Conservation (phyloP, 2,329 filamentous ascomycete genomes). For the Colletotrichum gigasporum region DNA sequence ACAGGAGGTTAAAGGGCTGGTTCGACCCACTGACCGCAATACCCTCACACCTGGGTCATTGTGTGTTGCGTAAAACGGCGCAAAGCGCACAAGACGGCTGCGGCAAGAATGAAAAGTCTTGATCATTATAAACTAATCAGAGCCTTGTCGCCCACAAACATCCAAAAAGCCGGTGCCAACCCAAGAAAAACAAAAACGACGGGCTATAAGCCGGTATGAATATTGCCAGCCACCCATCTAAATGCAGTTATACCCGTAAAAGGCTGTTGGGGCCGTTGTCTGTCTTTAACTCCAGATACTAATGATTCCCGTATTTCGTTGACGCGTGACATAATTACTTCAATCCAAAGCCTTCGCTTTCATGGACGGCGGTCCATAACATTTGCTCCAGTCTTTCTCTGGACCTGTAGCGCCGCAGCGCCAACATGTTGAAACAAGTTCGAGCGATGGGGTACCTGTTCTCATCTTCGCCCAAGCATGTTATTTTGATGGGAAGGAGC, state of each 20-base stretch:
- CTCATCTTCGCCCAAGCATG: conserved; percentile 78
- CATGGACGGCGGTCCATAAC: conserved; percentile 87
- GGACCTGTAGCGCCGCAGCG: conserved; percentile 76
- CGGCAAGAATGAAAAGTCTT: background rate
- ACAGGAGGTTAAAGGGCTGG: background rate
- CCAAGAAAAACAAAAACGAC: conserved; percentile 11
- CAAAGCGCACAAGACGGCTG: background rate
- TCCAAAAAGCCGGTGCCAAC: conserved; percentile 13
- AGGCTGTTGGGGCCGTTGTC: background rate
- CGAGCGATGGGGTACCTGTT: conserved; percentile 83
- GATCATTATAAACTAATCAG: conserved; percentile 8
- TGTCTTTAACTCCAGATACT: conserved; percentile 19
- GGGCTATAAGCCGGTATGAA: background rate
- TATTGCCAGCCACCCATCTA: background rate
- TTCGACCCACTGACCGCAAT: background rate
- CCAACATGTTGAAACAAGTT: conserved; percentile 90
- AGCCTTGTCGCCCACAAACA: conserved; percentile 5
- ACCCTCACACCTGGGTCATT: background rate
- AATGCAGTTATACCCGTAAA: conserved; percentile 6
- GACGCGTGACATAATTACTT: conserved; percentile 60
- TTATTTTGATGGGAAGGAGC: conserved; percentile 79
- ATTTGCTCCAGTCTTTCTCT: conserved; percentile 73
- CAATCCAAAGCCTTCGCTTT: conserved; percentile 92
- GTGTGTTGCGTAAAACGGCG: too few relatives aligned
- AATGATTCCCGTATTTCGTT: conserved; percentile 15